A percentile compares a stretch with the other conserved stretches of the same genome.
Conservation (phyloP, 1,284 basidiomycete species). For the Clitocybe nebularis region DNA sequence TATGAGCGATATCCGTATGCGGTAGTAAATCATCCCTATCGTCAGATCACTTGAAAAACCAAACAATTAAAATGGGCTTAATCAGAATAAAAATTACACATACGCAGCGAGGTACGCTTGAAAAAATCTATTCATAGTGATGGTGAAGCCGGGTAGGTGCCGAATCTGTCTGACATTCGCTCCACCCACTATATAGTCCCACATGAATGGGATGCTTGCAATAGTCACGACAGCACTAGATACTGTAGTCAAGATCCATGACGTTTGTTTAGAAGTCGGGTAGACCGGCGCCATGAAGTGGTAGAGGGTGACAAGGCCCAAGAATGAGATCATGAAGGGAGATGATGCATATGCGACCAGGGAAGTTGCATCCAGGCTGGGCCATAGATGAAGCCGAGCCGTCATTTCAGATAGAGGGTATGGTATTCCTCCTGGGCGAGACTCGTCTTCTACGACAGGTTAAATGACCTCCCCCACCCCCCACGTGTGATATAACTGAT, state of each 20-base stretch:
- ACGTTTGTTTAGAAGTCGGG: constrained; percentile 36
- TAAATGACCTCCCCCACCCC: no score
- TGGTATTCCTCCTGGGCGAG: no score
- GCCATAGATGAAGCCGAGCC: not conserved
- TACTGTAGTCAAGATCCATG: constrained; percentile 52
- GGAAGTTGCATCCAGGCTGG: not conserved
- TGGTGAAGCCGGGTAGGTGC: constrained; percentile 19
- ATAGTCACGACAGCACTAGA: constrained; percentile 42
- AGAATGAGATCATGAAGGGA: constrained; percentile 23
- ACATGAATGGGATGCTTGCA: constrained; percentile 43
- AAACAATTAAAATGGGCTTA: constrained; percentile 1
- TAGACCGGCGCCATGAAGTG: constrained; percentile 30
- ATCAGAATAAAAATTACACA: constrained; percentile 18
- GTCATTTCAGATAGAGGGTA: not conserved
- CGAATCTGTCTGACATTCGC: constrained; percentile 28
- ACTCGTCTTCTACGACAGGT: no score
- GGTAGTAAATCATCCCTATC: constrained; percentile 15
- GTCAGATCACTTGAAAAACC: constrained; percentile 12
- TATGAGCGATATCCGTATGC: constrained; percentile 20
- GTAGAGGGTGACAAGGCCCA: constrained; percentile 26
- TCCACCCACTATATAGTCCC: constrained; percentile 32
- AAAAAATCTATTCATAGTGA: constrained; percentile 34
- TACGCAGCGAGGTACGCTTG: constrained; percentile 45
- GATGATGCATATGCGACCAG: constrained; percentile 7
- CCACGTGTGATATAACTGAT: no score